These are phyloP conservation scores for Diaporthe vexans DNA, from an alignment of 2,329 filamentous ascomycete genomes.

Conservation along the genomic window DNA sequence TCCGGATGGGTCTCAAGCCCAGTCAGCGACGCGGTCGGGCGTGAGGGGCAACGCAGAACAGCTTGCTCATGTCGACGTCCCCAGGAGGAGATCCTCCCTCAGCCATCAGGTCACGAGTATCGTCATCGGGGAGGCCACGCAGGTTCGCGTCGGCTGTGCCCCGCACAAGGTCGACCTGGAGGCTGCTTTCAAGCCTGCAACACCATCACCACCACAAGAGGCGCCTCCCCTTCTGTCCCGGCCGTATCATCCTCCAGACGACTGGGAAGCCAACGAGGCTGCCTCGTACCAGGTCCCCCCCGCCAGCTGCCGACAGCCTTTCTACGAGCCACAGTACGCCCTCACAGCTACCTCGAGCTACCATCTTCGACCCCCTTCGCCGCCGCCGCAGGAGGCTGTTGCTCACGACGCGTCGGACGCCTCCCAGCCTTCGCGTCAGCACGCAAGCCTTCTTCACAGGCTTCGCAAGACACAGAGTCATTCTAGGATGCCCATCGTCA, in stretches of 20 bases:
- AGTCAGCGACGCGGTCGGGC: not conserved
- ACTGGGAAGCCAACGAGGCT: constrained; percentile 29
- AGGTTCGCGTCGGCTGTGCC: constrained; percentile 19
- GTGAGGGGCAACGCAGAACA: not conserved
- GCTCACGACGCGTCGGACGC: constrained; percentile 9
- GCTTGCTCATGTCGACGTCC: constrained; percentile 29
- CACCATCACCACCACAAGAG: not conserved
- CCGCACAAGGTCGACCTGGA: constrained; percentile 4
- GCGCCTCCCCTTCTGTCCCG: not conserved
- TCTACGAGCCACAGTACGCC: constrained; percentile 18
- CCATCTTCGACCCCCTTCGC: constrained; percentile 33
- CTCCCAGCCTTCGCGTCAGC: constrained; percentile 5
- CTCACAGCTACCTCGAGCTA: constrained; percentile 8
- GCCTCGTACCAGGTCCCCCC: constrained; percentile 3
- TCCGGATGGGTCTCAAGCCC: constrained; percentile 11
- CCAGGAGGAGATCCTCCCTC: constrained; percentile 41
- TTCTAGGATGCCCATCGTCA: constrained; percentile 35
- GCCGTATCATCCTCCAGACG: not conserved
- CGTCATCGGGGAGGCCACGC: constrained; percentile 16
- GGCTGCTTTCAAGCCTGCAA: constrained; percentile 10
- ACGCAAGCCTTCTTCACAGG: constrained; percentile 20
- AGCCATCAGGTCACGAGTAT: constrained; percentile 38
- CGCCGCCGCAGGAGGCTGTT: constrained; percentile 1
- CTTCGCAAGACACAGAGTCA: constrained; percentile 36
- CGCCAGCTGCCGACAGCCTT: constrained; percentile 15